phyloP scores from a whole-genome alignment of 2,329 filamentous ascomycete species.

The Fusarium albidum region DNA sequence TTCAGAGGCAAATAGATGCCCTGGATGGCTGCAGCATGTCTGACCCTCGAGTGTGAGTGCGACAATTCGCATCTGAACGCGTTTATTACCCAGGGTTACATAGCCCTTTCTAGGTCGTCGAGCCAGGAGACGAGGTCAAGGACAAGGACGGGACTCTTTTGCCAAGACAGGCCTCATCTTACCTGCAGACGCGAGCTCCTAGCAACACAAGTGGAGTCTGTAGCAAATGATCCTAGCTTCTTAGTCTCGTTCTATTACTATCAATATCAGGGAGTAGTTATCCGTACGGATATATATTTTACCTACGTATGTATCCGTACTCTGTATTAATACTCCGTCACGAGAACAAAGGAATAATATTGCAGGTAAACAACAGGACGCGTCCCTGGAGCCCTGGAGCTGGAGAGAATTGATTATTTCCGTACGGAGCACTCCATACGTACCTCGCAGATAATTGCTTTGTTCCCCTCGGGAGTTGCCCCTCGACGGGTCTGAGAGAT shows the following conservation, averaged over 20 bases:
- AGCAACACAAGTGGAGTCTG: constrained; percentile 28
- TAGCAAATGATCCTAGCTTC: constrained; percentile 15
- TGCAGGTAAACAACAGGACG: constrained; percentile 13
- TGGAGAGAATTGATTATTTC: background rate
- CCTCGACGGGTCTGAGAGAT: constrained; percentile 5
- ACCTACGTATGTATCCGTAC: too few species aligned
- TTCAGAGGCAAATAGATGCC: constrained; percentile 10
- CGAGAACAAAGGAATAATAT: constrained; percentile 2
- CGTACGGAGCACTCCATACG: background rate
- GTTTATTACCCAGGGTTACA: constrained; percentile 27
- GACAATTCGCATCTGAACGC: constrained; percentile 26
- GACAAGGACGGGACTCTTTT: constrained; percentile 13
- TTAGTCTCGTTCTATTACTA: constrained; percentile 12
- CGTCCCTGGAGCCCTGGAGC: background rate
- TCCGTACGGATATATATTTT: too few species aligned
- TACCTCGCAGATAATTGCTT: constrained; percentile 5
- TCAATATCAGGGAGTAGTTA: background rate
- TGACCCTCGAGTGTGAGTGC: constrained; percentile 9
- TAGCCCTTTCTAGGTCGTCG: constrained; percentile 16
- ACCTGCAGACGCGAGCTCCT: constrained; percentile 32
- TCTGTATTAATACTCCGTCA: too few species aligned
- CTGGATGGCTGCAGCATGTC: constrained; percentile 6
- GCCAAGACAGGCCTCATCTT: constrained; percentile 41
- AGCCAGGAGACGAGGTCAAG: constrained; percentile 8
- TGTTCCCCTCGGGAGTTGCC: constrained; percentile 2